These are phyloP conservation scores for Candida railenensis DNA, from an alignment of 805 yeast genomes.

Conservation along the genomic window DNA sequence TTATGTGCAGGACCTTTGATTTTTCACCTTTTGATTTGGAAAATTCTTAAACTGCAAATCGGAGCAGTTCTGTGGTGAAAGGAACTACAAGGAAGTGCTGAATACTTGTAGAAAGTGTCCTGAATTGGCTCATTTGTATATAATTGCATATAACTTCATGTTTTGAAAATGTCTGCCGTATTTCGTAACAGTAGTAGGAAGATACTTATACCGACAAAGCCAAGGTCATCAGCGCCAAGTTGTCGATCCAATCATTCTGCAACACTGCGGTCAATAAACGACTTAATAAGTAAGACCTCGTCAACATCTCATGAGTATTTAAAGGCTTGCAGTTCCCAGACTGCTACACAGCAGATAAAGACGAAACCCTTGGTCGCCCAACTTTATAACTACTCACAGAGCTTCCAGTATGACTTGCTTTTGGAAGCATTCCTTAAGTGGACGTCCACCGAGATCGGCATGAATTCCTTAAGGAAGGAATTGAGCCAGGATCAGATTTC, in stretches of 20 bases:
- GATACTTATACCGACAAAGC: not conserved
- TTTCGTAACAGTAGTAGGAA: not conserved
- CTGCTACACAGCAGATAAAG: not conserved
- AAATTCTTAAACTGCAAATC: not conserved
- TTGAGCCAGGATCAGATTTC: slow-evolving; percentile 19
- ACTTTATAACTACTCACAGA: not conserved
- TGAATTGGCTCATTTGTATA: no score
- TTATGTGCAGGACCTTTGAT: not conserved
- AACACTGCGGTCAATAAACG: not conserved
- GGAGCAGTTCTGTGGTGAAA: not conserved
- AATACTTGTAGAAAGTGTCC: not conserved
- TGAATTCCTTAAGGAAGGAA: not conserved
- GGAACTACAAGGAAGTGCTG: not conserved
- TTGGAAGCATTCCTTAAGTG: slow-evolving; percentile 4
- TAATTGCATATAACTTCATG: not conserved
- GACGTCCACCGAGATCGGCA: slow-evolving; percentile 4
- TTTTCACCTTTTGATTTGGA: not conserved
- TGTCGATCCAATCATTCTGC: not conserved
- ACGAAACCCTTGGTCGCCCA: not conserved
- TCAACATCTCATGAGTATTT: not conserved
- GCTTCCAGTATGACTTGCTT: slow-evolving; percentile 1
- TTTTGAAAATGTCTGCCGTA: not conserved
- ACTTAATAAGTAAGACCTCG: not conserved
- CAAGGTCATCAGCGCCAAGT: not conserved
- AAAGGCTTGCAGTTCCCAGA: not conserved